These are phyloP conservation scores for Debaryomyces robertsiae DNA, from an alignment of 1,139 yeast genomes.

Conservation along the genomic window DNA sequence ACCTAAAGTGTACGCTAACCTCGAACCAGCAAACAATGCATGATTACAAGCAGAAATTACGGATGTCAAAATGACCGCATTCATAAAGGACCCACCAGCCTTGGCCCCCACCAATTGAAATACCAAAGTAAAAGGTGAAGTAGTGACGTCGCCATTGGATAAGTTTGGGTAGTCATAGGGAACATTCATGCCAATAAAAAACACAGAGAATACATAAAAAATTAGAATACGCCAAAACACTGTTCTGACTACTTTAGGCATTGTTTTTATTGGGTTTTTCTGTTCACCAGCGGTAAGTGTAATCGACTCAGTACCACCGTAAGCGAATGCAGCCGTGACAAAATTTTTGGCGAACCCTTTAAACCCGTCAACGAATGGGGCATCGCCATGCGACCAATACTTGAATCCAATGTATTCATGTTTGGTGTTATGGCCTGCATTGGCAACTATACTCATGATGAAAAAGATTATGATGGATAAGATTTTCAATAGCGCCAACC, in stretches of 20 bases:
- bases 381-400: slow-evolving; percentile 42
- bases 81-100: slow-evolving; percentile 47
- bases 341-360: slow-evolving; percentile 42
- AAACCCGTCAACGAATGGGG: slow-evolving; percentile 46
- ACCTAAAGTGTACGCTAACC: slow-evolving; percentile 45
- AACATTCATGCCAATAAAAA: slow-evolving; percentile 49
- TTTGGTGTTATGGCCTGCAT: slow-evolving; percentile 36
- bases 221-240: slow-evolving; percentile 55
- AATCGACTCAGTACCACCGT: slow-evolving; percentile 68
- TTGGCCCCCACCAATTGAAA: slow-evolving; percentile 56
- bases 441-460: slow-evolving; percentile 40
- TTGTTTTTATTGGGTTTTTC: slow-evolving; percentile 56
- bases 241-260: slow-evolving; percentile 59
- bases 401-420: slow-evolving; percentile 43
- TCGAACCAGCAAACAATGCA: slow-evolving; percentile 46
- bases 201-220: slow-evolving; percentile 43
- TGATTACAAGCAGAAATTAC: slow-evolving; percentile 51
- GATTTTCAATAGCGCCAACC: slow-evolving; percentile 42
- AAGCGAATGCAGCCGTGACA: slow-evolving; percentile 64
- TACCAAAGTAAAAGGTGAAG: slow-evolving; percentile 69
- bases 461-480: slow-evolving; percentile 43
- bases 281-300: slow-evolving; percentile 71
- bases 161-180: slow-evolving; percentile 45
- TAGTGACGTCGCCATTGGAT: slow-evolving; percentile 43
- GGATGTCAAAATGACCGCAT: slow-evolving; percentile 46